Percentiles rank a stretch among this genome's conserved stretches.
Evolutionary conservation across 2,329 filamentous ascomycete genomes (phyloP).

Genomic region (Stromatinia cepivora): DNA sequence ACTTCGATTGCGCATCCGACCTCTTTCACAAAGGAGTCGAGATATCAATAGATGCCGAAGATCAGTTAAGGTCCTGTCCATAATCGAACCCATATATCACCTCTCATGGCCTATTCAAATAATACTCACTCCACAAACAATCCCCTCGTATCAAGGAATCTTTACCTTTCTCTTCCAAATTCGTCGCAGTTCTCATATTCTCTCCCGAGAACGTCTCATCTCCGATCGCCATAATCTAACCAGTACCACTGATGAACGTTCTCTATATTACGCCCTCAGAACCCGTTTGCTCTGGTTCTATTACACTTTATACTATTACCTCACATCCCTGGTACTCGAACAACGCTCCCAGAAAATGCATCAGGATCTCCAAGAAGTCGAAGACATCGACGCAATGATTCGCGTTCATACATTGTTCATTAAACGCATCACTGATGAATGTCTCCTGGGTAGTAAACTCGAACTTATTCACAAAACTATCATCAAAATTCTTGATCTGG

Average conservation of each 20-base stretch:
- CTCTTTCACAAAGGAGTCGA: conserved; percentile 43
- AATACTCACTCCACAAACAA: conserved; percentile 66
- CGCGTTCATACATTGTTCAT: conserved; percentile 65
- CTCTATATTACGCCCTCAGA: conserved; percentile 60
- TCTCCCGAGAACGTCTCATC: conserved; percentile 57
- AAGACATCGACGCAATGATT: conserved; percentile 82
- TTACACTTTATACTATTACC: conserved; percentile 71
- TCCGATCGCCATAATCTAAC: conserved; percentile 45
- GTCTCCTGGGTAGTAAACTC: conserved; percentile 68
- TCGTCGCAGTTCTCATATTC: conserved; percentile 65
- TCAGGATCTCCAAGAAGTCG: conserved; percentile 56
- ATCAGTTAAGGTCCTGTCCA: conserved; percentile 63
- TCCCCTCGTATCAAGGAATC: conserved; percentile 67
- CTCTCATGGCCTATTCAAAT: conserved; percentile 69
- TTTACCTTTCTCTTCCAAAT: conserved; percentile 78
- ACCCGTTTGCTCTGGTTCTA: conserved; percentile 76
- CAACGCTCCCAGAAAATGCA: conserved; percentile 59
- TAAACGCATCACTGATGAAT: conserved; percentile 62
- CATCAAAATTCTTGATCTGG: conserved; percentile 74
- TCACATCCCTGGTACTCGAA: conserved; percentile 70
- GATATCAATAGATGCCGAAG: conserved; percentile 51
- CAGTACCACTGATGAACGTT: conserved; percentile 46
- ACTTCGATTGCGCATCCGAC: conserved; percentile 58
- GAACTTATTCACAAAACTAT: conserved; percentile 70
- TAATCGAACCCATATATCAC: conserved; percentile 66